Percentiles rank a stretch among this genome's conserved stretches.
Conservation (phyloP, 2,329 filamentous ascomycete genomes). For the Periconia sp. region DNA sequence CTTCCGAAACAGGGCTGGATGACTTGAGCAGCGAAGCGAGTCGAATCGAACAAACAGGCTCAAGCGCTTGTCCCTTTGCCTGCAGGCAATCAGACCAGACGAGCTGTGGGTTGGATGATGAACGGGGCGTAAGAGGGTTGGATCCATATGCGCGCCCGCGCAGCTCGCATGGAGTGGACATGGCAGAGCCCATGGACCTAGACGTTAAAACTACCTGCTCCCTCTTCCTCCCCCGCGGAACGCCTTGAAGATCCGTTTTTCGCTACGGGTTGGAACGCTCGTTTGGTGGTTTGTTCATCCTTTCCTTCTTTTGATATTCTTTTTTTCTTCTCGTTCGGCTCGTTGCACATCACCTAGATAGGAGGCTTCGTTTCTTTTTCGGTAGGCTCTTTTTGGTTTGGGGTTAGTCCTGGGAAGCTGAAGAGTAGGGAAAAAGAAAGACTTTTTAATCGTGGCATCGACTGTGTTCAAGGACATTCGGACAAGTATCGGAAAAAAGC, state of each 20-base stretch:
- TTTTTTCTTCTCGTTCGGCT: not conserved
- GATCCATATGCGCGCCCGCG: not conserved
- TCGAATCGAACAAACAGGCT: too few relatives aligned
- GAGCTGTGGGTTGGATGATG: too few relatives aligned
- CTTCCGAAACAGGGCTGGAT: too few relatives aligned
- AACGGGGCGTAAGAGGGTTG: too few relatives aligned
- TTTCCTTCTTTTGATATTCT: not conserved
- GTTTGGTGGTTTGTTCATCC: not conserved
- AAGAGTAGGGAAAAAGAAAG: not conserved
- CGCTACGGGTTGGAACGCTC: not conserved
- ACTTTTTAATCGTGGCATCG: not conserved
- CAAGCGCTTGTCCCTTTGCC: too few relatives aligned
- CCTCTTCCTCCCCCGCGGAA: not conserved
- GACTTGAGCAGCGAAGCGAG: too few relatives aligned
- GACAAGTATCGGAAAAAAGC: not conserved
- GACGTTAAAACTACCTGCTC: not conserved
- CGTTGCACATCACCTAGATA: not conserved
- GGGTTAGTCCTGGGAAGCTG: not conserved
- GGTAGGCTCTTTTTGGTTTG: not conserved
- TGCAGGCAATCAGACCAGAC: not conserved
- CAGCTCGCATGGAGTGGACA: too few relatives aligned
- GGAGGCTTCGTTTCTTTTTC: not conserved
- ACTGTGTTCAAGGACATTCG: not conserved
- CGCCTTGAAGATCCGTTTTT: not conserved
- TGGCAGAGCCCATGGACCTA: too few relatives aligned